A percentile compares a stretch with the other conserved stretches of the same genome.
Evolutionary conservation across 495 filamentous ascomycete species (phyloP).

Genomic region (Penicillium maclennaniae): DNA sequence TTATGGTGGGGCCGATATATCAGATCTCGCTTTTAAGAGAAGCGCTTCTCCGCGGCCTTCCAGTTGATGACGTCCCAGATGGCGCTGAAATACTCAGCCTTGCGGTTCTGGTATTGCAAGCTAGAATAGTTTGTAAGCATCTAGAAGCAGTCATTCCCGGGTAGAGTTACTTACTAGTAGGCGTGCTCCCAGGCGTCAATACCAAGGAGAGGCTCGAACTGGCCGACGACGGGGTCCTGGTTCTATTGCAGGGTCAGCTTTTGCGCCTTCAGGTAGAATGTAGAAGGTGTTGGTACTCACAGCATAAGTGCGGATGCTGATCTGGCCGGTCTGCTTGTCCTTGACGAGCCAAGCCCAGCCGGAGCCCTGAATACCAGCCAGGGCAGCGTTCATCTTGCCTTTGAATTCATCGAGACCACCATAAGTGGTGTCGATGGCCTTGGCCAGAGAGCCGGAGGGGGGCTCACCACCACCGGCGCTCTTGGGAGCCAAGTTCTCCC

Average conservation of each 20-base stretch:
- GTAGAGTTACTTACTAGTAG: constrained; percentile 53
- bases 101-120: constrained; percentile 97
- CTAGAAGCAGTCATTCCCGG: not conserved
- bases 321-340: constrained; percentile 69
- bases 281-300: constrained; percentile 30
- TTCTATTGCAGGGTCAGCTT: constrained; percentile 46
- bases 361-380: constrained; percentile 87
- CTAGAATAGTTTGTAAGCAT: constrained; percentile 48
- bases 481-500: constrained; percentile 85
- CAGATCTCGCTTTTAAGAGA: constrained; percentile 35
- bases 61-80: constrained; percentile 99
- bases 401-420: constrained; percentile 71
- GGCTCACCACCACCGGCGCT: constrained; percentile 71
- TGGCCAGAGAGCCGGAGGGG: constrained; percentile 57
- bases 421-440: constrained; percentile 73
- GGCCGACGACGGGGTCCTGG: constrained; percentile 90
- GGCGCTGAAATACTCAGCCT: constrained; percentile 95
- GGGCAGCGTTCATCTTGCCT: constrained; percentile 69
- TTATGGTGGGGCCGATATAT: constrained; percentile 4
- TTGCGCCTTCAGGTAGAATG: not conserved
- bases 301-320: constrained; percentile 75
- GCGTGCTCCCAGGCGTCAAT: constrained; percentile 98
- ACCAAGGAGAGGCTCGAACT: constrained; percentile 80
- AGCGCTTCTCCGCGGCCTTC: constrained; percentile 88
- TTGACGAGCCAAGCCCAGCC: constrained; percentile 95